Evolutionary conservation across 1,284 basidiomycete genomes (phyloP).

Genomic region (Papiliotrema fonsecae): DNA sequence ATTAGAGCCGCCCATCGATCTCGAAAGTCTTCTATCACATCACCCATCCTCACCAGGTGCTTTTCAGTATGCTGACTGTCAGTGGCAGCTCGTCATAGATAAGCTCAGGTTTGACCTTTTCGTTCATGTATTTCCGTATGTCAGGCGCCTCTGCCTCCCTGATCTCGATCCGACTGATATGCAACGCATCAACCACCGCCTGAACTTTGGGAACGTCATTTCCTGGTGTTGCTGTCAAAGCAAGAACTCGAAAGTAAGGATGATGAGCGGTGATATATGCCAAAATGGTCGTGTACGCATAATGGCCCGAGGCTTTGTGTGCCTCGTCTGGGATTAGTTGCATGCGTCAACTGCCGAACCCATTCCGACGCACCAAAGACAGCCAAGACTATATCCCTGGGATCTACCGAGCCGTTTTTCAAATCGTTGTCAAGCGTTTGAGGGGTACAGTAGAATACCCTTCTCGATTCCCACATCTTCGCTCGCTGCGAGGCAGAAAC

Average conservation of each 20-base stretch:
- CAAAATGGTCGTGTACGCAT: constrained; percentile 86
- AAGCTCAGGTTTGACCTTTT: constrained; percentile 61
- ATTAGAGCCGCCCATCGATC: constrained; percentile 58
- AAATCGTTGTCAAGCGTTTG: constrained; percentile 93
- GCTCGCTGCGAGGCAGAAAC: constrained; percentile 50
- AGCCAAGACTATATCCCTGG: constrained; percentile 63
- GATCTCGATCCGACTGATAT: constrained; percentile 94
- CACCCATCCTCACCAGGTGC: constrained; percentile 67
- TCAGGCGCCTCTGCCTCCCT: constrained; percentile 88
- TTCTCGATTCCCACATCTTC: constrained; percentile 60
- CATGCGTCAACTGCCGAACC: neutral
- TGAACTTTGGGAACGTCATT: constrained; percentile 81
- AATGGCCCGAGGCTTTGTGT: constrained; percentile 87
- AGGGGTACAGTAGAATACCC: constrained; percentile 97
- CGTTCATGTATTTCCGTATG: constrained; percentile 77
- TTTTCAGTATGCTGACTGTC: constrained; percentile 41
- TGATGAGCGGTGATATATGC: constrained; percentile 89
- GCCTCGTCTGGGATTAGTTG: constrained; percentile 70
- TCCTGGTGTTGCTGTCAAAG: constrained; percentile 93
- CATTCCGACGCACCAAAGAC: constrained; percentile 61
- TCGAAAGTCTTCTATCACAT: constrained; percentile 34
- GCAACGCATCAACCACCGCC: constrained; percentile 85
- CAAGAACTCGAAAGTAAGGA: constrained; percentile 86
- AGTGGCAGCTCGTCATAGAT: neutral
- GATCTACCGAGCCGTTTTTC: constrained; percentile 65